These are phyloP conservation scores for Dictyostelium firmibasis DNA, from an alignment of 78 protist genomes.

Conservation along the genomic window DNA sequence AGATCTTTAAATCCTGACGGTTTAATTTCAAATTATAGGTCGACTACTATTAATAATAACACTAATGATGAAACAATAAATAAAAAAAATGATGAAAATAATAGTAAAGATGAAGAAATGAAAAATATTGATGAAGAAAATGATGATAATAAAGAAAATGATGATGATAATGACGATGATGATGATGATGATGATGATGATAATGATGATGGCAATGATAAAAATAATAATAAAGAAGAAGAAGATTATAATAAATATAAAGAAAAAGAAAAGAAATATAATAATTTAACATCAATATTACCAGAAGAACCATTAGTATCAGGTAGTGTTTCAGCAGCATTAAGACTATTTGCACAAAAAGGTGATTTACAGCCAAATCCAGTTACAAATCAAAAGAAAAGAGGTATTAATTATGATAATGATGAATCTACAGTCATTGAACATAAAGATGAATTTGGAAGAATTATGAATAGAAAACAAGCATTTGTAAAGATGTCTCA, in stretches of 20 bases:
- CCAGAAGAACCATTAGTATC: constrained; percentile 71
- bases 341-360: constrained; percentile 47
- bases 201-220: neutral
- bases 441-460: constrained; percentile 65
- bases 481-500: constrained; percentile 39
- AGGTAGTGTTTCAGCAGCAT: constrained; percentile 46
- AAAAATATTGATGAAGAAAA: constrained; percentile 3
- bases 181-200: neutral
- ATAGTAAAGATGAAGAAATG: neutral
- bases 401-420: constrained; percentile 36
- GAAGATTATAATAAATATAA: neutral
- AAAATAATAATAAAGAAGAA: neutral
- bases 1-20: constrained; percentile 47
- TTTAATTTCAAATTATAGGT: constrained; percentile 36
- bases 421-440: constrained; percentile 17
- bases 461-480: constrained; percentile 26
- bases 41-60: neutral
- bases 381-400: constrained; percentile 5
- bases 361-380: constrained; percentile 40
- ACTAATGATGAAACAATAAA: neutral
- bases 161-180: neutral
- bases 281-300: neutral
- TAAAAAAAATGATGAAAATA: neutral
- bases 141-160: neutral
- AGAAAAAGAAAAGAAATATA: neutral